Evolutionary conservation across 352 stramenopile species (phyloP).

Genomic region (Globisporangium iwayamae): DNA sequence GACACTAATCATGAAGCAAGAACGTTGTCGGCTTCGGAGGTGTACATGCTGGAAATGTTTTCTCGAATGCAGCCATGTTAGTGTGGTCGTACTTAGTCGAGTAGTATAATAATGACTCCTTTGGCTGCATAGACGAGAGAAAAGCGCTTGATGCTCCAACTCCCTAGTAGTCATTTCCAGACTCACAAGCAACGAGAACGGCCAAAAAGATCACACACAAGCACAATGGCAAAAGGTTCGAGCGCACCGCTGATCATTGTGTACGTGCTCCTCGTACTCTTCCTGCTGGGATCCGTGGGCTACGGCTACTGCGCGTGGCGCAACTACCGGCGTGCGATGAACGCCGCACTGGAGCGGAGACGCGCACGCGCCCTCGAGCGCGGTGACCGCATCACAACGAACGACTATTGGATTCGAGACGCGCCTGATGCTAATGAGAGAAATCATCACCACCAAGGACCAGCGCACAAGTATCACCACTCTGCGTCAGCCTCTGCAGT

Average conservation of each 20-base stretch:
- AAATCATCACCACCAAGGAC: not conserved
- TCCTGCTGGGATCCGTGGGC: constrained; percentile 22
- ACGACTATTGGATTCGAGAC: constrained; percentile 34
- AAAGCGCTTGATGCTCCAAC: not conserved
- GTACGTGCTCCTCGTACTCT: constrained; percentile 24
- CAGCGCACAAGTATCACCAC: not conserved
- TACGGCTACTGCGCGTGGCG: constrained; percentile 32
- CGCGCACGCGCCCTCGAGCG: constrained; percentile 26
- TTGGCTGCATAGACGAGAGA: not conserved
- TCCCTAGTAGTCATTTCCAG: not conserved
- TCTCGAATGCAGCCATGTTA: constrained; percentile 8
- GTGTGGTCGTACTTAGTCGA: not conserved
- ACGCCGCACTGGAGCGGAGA: constrained; percentile 22
- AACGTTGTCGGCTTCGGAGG: not conserved
- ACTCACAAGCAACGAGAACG: not conserved
- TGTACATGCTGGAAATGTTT: not conserved
- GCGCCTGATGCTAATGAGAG: not conserved
- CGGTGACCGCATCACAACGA: constrained; percentile 11
- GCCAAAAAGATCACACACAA: not conserved
- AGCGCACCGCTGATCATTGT: constrained; percentile 21
- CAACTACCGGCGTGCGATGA: constrained; percentile 31
- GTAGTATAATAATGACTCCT: not conserved
- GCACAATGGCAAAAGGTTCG: not conserved
- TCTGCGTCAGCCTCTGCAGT: not conserved
- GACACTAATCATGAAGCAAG: not conserved